A percentile compares a stretch with the other conserved stretches of the same genome.
These are phyloP conservation scores for Garcia nutans DNA, from an alignment of 345 rosid genomes.

Conservation along the genomic window DNA sequence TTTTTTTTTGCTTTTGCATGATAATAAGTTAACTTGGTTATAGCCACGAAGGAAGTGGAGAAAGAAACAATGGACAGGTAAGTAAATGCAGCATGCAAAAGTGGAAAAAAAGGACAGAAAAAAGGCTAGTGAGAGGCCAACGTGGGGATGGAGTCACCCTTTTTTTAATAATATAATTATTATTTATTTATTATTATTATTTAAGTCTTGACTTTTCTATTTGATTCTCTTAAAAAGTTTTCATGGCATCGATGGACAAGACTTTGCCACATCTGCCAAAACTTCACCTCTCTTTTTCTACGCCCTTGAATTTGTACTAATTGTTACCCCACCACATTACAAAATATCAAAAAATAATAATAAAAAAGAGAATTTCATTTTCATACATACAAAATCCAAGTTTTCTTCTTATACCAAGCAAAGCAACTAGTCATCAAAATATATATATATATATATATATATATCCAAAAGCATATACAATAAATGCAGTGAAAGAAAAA, in stretches of 20 bases:
- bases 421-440: neutral
- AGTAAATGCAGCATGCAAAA: slow-evolving; percentile 6
- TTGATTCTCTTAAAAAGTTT: slow-evolving; percentile 8
- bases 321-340: neutral
- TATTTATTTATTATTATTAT: too few relatives aligned
- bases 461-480: neutral
- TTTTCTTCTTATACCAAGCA: neutral
- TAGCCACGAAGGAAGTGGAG: slow-evolving; percentile 12
- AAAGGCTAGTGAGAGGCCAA: neutral
- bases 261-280: slow-evolving; percentile 16
- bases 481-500: too few relatives aligned
- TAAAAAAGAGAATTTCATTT: neutral
- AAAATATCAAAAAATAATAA: neutral
- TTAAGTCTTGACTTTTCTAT: slow-evolving; percentile 16
- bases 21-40: too few relatives aligned
- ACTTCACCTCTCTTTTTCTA: neutral
- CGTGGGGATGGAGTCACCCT: slow-evolving; percentile 5
- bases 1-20: too few relatives aligned
- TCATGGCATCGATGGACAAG: slow-evolving; percentile 18
- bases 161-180: neutral
- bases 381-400: neutral
- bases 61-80: slow-evolving; percentile 3
- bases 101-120: neutral
- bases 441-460: too few relatives aligned
- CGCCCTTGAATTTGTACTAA: slow-evolving; percentile 1